A percentile compares a stretch with the other conserved stretches of the same genome.
These are phyloP conservation scores for Megacollybia platyphylla DNA, from an alignment of 1,284 basidiomycete genomes.

Conservation along the genomic window DNA sequence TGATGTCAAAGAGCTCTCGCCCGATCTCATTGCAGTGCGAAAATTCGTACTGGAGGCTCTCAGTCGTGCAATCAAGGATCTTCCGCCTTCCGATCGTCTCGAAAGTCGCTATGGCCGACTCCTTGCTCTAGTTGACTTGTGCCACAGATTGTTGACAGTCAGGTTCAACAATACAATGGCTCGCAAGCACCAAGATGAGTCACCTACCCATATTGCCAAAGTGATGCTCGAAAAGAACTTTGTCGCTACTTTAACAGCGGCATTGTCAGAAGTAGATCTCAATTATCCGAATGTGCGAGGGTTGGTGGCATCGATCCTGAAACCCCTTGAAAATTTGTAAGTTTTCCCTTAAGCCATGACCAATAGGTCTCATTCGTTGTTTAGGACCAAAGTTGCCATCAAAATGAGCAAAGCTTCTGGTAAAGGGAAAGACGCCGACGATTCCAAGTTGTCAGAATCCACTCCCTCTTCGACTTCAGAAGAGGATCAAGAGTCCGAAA, in stretches of 20 bases:
- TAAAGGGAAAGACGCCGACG: slow-evolving; percentile 49
- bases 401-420: slow-evolving; percentile 85
- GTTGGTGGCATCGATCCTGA: slow-evolving; percentile 76
- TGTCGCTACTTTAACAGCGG: slow-evolving; percentile 80
- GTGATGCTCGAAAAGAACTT: slow-evolving; percentile 98
- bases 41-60: slow-evolving; percentile 87
- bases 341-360: slow-evolving; percentile 16
- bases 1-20: slow-evolving; percentile 66
- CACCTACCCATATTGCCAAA: slow-evolving; percentile 87
- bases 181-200: slow-evolving; percentile 66
- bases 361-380: slow-evolving; percentile 6
- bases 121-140: slow-evolving; percentile 80
- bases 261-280: slow-evolving; percentile 88
- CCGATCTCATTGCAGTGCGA: slow-evolving; percentile 75
- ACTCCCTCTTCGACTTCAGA: slow-evolving; percentile 52
- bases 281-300: slow-evolving; percentile 89
- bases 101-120: slow-evolving; percentile 83
- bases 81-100: slow-evolving; percentile 48
- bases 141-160: slow-evolving; percentile 78
- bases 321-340: slow-evolving; percentile 84
- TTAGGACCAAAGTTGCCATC: slow-evolving; percentile 88
- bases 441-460: slow-evolving; percentile 29
- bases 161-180: slow-evolving; percentile 41
- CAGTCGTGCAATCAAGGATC: slow-evolving; percentile 80
- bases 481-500: slow-evolving; percentile 49